phyloP scores from a whole-genome alignment of 495 filamentous ascomycete genomes.

The Penicillium goetzii region DNA sequence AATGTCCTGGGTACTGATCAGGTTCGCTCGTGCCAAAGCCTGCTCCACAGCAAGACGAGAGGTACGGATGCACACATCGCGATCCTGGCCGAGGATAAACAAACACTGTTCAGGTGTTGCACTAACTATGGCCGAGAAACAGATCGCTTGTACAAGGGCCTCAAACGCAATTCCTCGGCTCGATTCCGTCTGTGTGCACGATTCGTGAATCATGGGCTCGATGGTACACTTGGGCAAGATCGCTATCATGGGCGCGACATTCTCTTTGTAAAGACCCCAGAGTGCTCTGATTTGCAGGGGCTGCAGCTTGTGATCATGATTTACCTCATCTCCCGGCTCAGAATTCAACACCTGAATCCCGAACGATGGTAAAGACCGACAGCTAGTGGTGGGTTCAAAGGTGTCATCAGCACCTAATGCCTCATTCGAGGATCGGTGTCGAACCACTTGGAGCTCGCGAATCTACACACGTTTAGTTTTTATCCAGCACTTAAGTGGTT shows the following conservation, averaged over 20 bases:
- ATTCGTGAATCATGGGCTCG: slow-evolving; percentile 36
- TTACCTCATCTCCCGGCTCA: neutral
- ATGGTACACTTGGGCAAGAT: slow-evolving; percentile 62
- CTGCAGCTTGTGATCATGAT: slow-evolving; percentile 9
- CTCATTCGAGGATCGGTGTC: neutral
- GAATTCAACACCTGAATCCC: neutral
- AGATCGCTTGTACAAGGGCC: neutral
- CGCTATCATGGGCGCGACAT: slow-evolving; percentile 66
- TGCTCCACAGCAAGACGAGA: slow-evolving; percentile 72
- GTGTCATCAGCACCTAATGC: neutral
- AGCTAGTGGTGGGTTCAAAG: neutral
- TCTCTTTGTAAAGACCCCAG: slow-evolving; percentile 64
- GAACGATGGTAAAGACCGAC: neutral
- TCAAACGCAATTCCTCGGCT: slow-evolving; percentile 44
- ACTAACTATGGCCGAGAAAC: neutral
- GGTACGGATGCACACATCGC: slow-evolving; percentile 57
- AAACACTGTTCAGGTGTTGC: slow-evolving; percentile 4
- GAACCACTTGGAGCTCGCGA: neutral
- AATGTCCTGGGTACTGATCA: slow-evolving; percentile 66
- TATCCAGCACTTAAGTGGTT: neutral
- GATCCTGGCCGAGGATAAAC: slow-evolving; percentile 2
- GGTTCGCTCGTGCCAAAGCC: slow-evolving; percentile 65
- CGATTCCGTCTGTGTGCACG: slow-evolving; percentile 30
- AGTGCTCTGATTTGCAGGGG: slow-evolving; percentile 55
- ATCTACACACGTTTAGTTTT: neutral